These are phyloP conservation scores for Carex pumila DNA, from an alignment of 176 grass and related monocot species.

Conservation along the genomic window DNA sequence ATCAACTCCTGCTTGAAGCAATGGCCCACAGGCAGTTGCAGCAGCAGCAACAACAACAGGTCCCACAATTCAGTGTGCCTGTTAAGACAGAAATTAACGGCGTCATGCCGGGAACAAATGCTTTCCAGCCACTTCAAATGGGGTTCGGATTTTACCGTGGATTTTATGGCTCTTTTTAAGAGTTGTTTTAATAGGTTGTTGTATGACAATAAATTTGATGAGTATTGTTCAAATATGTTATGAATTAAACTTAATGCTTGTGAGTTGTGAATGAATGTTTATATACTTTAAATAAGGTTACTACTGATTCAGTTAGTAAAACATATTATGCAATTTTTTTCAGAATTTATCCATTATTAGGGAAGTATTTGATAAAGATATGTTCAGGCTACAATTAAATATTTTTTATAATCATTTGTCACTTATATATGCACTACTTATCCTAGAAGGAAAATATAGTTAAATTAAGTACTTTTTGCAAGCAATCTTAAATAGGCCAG, in stretches of 20 bases:
- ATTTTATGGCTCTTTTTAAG: not conserved
- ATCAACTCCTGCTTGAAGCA: constrained; percentile 26
- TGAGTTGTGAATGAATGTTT: not conserved
- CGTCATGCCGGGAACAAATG: not conserved
- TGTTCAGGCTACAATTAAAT: not conserved
- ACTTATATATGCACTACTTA: not conserved
- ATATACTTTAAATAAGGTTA: not conserved
- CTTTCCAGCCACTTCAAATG: not conserved
- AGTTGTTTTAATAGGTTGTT: not conserved
- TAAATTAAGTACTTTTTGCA: not conserved
- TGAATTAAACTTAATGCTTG: not conserved
- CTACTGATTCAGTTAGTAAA: not conserved
- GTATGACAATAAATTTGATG: too few relatives aligned
- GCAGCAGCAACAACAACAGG: constrained; percentile 3
- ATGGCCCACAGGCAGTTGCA: constrained; percentile 16
- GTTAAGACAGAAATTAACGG: not conserved
- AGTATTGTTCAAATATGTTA: not conserved
- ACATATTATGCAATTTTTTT: not conserved
- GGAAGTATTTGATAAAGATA: not conserved
- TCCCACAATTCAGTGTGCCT: not conserved
- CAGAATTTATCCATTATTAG: not conserved
- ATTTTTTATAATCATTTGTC: not conserved
- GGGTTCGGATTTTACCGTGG: constrained; percentile 5
- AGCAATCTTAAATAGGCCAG: too few relatives aligned
- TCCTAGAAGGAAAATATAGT: not conserved